Evolutionary conservation across 768 basidiomycete species (phyloP).

Genomic region (Podaxis rugospora): DNA sequence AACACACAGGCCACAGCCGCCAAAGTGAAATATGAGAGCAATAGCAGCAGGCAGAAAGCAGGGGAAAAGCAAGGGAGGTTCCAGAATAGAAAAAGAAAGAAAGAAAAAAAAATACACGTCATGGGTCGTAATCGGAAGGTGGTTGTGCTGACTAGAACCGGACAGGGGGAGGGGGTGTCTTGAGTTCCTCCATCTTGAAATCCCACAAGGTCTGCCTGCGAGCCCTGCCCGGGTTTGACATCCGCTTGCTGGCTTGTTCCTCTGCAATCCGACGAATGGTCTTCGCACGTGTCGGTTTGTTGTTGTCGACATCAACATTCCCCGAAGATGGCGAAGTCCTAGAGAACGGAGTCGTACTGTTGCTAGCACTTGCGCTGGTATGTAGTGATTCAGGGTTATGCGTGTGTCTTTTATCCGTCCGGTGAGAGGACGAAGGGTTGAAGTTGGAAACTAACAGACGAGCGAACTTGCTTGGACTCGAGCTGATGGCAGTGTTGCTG

Average conservation of each 20-base stretch:
- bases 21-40: no score
- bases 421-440: not conserved
- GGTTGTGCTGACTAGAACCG: not conserved
- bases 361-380: not conserved
- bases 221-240: slow-evolving; percentile 38
- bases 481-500: not conserved
- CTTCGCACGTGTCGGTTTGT: slow-evolving; percentile 45
- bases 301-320: slow-evolving; percentile 11
- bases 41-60: not conserved
- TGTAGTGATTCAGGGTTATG: not conserved
- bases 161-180: slow-evolving; percentile 9
- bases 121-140: not conserved
- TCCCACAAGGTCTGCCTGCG: slow-evolving; percentile 40
- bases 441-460: slow-evolving; percentile 5
- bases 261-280: slow-evolving; percentile 82
- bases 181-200: slow-evolving; percentile 37
- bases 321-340: not conserved
- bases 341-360: not conserved
- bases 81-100: not conserved
- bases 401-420: not conserved
- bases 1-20: not conserved
- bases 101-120: not conserved
- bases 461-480: slow-evolving; percentile 2
- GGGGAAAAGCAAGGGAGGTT: not conserved
- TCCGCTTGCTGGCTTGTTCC: slow-evolving; percentile 57